Conservation (phyloP, 1,139 yeast species). For the Meyerozyma sp. region DNA sequence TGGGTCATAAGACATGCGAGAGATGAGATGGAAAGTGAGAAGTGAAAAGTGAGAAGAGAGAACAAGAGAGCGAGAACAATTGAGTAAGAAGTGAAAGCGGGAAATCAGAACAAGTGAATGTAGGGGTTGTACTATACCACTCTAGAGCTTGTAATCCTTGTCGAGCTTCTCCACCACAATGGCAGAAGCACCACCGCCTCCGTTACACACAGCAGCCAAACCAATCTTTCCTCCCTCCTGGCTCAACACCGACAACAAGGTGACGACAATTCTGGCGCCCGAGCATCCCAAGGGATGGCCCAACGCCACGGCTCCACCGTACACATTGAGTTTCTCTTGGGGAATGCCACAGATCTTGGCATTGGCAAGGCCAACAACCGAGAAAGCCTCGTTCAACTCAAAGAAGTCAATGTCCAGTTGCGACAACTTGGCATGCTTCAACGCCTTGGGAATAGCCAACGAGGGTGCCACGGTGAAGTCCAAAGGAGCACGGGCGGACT, state of each 20-base stretch:
- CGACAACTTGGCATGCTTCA: constrained; percentile 73
- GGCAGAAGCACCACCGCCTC: constrained; percentile 94
- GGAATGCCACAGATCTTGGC: constrained; percentile 65
- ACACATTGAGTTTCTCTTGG: constrained; percentile 73
- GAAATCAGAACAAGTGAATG: no score
- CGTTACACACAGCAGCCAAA: constrained; percentile 94
- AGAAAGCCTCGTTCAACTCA: constrained; percentile 95
- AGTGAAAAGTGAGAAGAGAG: background rate
- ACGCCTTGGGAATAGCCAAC: constrained; percentile 90
- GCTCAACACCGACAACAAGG: constrained; percentile 66
- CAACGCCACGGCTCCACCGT: constrained; percentile 97
- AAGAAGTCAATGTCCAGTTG: constrained; percentile 61
- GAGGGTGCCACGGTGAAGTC: constrained; percentile 96
- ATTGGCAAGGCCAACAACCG: constrained; percentile 93
- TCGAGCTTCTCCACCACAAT: constrained; percentile 56
- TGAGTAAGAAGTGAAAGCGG: background rate
- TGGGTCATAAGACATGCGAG: constrained; percentile 1
- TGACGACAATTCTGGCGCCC: constrained; percentile 91
- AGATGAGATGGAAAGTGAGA: background rate
- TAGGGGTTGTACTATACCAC: no score
- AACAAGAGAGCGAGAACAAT: constrained; percentile 1
- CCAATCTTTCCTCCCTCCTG: constrained; percentile 90
- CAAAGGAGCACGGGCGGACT: constrained; percentile 90
- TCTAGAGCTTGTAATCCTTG: constrained; percentile 19
- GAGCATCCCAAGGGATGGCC: constrained; percentile 98